Percentiles rank a stretch among this genome's conserved stretches.
phyloP scores from a whole-genome alignment of 495 filamentous ascomycete species.

The Friedmanniomyces simplex region DNA sequence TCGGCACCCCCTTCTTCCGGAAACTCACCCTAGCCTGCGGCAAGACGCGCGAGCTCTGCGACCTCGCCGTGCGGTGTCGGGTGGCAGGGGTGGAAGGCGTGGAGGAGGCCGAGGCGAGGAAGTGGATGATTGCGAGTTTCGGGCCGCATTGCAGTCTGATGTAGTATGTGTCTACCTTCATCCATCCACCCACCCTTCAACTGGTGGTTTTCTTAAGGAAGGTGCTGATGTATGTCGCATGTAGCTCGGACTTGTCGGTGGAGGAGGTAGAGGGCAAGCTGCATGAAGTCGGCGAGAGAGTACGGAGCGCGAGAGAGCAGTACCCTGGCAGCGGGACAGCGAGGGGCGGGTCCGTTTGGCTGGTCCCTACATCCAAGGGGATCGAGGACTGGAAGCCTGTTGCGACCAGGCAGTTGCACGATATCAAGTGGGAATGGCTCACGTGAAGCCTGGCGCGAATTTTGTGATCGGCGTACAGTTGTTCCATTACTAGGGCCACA shows the following conservation, averaged over 20 bases:
- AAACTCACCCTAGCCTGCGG: slow-evolving; percentile 24
- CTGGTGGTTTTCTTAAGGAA: not conserved
- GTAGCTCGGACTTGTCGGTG: slow-evolving; percentile 14
- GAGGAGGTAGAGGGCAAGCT: slow-evolving; percentile 8
- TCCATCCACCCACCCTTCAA: not conserved
- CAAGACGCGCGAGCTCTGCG: slow-evolving; percentile 17
- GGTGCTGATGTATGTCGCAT: not conserved
- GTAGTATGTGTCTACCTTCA: slow-evolving; percentile 24
- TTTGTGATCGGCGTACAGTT: too few relatives aligned
- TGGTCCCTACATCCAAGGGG: slow-evolving; percentile 25
- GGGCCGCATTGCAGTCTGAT: slow-evolving; percentile 28
- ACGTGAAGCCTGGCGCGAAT: not conserved
- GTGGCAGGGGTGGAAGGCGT: slow-evolving; percentile 8
- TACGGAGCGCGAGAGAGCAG: slow-evolving; percentile 8
- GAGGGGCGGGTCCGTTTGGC: slow-evolving; percentile 23
- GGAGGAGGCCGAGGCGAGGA: slow-evolving; percentile 11
- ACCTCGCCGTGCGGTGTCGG: slow-evolving; percentile 12
- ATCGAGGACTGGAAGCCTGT: slow-evolving; percentile 28
- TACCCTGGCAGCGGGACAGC: slow-evolving; percentile 10
- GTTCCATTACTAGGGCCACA: too few relatives aligned
- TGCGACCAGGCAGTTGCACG: slow-evolving; percentile 17
- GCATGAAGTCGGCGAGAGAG: slow-evolving; percentile 12
- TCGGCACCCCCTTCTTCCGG: slow-evolving; percentile 22
- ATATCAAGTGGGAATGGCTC: slow-evolving; percentile 9
- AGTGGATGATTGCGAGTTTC: slow-evolving; percentile 27